Conservation (phyloP, 306 rosid species). For the Cucurbita pepo region DNA sequence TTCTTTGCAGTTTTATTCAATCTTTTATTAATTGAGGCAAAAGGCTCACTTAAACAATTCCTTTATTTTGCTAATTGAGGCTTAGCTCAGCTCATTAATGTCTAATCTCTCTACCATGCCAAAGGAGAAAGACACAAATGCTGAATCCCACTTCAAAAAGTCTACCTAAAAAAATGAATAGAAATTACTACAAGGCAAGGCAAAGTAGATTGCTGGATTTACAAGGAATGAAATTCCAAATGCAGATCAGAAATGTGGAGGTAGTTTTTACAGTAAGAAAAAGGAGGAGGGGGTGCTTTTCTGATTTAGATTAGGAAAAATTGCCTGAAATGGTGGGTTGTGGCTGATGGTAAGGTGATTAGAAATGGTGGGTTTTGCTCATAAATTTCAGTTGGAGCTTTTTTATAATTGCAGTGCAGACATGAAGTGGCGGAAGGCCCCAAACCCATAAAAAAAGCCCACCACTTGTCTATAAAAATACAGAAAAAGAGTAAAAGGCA, state of each 20-base stretch:
- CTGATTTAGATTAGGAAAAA: slow-evolving; percentile 6
- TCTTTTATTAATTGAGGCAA: not conserved
- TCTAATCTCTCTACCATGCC: not conserved
- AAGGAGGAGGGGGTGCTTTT: not conserved
- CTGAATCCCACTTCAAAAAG: not conserved
- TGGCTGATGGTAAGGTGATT: slow-evolving; percentile 16
- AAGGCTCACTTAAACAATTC: not conserved
- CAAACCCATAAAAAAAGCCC: slow-evolving; percentile 6
- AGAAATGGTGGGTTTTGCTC: slow-evolving; percentile 8
- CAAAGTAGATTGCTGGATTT: not conserved
- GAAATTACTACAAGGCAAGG: not conserved
- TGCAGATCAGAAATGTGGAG: not conserved
- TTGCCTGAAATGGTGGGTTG: slow-evolving; percentile 28
- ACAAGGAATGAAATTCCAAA: not conserved
- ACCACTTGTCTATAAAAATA: slow-evolving; percentile 23
- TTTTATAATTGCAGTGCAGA: slow-evolving; percentile 42
- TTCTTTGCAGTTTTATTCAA: not conserved
- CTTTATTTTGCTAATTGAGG: not conserved
- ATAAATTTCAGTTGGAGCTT: slow-evolving; percentile 9
- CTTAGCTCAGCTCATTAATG: not conserved
- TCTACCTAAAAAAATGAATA: not conserved
- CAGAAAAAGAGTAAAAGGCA: slow-evolving; percentile 15
- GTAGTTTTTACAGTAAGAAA: not conserved
- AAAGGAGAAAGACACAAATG: not conserved
- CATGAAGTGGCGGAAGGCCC: slow-evolving; percentile 21